Base-by-base conservation (phyloP, 1,284 basidiomycete species). In the Sanguinoderma infundibulare region DNA sequence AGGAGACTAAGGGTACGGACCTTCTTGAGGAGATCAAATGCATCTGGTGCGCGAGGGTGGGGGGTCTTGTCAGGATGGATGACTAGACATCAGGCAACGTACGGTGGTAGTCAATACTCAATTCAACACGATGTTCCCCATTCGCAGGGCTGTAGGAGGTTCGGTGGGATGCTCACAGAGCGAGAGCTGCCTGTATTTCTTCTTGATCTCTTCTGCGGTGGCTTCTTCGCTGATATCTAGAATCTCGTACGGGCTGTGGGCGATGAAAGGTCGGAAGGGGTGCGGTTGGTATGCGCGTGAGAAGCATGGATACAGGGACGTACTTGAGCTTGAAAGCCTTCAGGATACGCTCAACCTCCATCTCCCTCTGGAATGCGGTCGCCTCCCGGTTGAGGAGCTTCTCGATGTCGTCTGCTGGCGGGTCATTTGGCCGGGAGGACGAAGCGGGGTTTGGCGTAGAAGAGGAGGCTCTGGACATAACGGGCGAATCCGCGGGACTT, bases 21-120 rank as follows among this genome's bases (percentile, higher is more conserved):
- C 84, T 94, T 94, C 79, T 94, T 94, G 49, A 94, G 79, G 28
- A 92, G 73, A 74, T 94, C 91, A 71, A 94, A 94, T 1, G 91
- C 91, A 75, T 94, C 92, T 70, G 92, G 88, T 59, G 92, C 90
- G 69, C 86, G 85, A 40, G 83, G 79, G 75, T 94, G 91, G 71
- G 87, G 77, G 65, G 88, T 87, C 81, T 94, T 94, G 79, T 94
- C 91, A 69, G 91, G 91, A 79, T 94, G 91, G 71, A 94, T 94
- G 74, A 93, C 92, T 94, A 70, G 70, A 67, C 65, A 71, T 75
- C 67, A 73, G 66, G 74, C 66, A 78, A 81, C 80, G 79, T 79
- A 81, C 78, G 64, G 64, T 61, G 49, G 26, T 49, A 53, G 61
- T 70, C 67, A 67, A 69, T 69, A 67, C 28, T 53, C 44, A 40